Conservation (phyloP, 495 filamentous ascomycete species). For the Penicillium dipodomyicola region DNA sequence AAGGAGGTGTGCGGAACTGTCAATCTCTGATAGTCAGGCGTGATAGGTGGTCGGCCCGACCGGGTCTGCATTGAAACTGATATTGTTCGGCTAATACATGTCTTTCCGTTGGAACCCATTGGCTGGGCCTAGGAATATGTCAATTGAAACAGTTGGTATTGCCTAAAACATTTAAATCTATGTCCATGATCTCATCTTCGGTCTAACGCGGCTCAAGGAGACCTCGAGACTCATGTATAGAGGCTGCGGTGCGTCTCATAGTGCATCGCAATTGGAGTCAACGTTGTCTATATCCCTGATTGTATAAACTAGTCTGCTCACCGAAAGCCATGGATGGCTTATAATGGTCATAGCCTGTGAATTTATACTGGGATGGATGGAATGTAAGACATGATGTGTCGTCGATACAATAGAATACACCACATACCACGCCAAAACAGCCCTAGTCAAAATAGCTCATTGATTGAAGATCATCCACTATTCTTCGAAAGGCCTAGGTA, state of each 20-base stretch:
- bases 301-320: too few relatives aligned
- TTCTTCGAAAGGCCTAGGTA: too few relatives aligned
- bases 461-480: constrained; percentile 30
- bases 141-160: background rate
- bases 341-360: too few relatives aligned
- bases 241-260: background rate
- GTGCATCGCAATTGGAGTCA: background rate
- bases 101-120: background rate
- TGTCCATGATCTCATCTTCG: background rate
- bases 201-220: background rate
- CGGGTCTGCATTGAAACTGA: background rate
- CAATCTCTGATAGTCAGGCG: background rate
- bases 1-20: background rate
- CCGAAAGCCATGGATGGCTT: background rate
- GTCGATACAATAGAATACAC: background rate
- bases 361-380: background rate
- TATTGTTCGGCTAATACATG: background rate
- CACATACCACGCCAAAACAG: background rate
- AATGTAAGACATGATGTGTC: background rate
- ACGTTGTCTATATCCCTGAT: background rate
- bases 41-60: constrained; percentile 1
- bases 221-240: too few relatives aligned
- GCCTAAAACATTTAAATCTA: too few relatives aligned
- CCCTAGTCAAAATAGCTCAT: constrained; percentile 5
- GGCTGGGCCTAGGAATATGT: background rate